These are phyloP conservation scores for Pseudoturritis turrita DNA, from an alignment of 345 rosid genomes.

Conservation along the genomic window DNA sequence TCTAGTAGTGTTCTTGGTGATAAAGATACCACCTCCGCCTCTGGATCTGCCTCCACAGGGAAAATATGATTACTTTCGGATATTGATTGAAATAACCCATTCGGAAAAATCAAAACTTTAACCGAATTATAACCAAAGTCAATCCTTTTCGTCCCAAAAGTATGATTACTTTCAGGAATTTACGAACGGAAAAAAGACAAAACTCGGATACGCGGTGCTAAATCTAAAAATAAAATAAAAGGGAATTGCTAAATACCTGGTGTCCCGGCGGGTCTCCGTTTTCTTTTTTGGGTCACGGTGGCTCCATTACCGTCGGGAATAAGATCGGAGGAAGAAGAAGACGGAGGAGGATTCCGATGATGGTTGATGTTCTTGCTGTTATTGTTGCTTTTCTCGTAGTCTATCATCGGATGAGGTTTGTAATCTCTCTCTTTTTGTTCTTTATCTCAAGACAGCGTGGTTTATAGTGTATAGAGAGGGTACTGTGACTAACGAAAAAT, in stretches of 20 bases:
- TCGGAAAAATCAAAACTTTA: neutral
- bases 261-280: slow-evolving; percentile 88
- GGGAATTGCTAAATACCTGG: slow-evolving; percentile 48
- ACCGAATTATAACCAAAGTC: neutral
- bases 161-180: neutral
- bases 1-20: slow-evolving; percentile 94
- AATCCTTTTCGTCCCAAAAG: neutral
- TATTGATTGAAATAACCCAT: neutral
- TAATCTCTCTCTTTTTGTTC: slow-evolving; percentile 6
- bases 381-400: slow-evolving; percentile 34
- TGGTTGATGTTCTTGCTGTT: slow-evolving; percentile 23
- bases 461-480: slow-evolving; percentile 18
- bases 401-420: slow-evolving; percentile 32
- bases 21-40: slow-evolving; percentile 92
- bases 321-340: slow-evolving; percentile 36
- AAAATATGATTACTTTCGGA: neutral
- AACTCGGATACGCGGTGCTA: neutral
- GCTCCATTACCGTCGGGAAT: slow-evolving; percentile 26
- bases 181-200: no score
- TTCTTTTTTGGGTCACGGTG: slow-evolving; percentile 44
- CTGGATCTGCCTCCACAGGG: slow-evolving; percentile 62
- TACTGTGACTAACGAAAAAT: slow-evolving; percentile 25
- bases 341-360: slow-evolving; percentile 29
- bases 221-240: neutral
- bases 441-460: neutral